Base-by-base conservation (phyloP, 2,329 filamentous ascomycete genomes). In the Trichoderma hamatum region DNA sequence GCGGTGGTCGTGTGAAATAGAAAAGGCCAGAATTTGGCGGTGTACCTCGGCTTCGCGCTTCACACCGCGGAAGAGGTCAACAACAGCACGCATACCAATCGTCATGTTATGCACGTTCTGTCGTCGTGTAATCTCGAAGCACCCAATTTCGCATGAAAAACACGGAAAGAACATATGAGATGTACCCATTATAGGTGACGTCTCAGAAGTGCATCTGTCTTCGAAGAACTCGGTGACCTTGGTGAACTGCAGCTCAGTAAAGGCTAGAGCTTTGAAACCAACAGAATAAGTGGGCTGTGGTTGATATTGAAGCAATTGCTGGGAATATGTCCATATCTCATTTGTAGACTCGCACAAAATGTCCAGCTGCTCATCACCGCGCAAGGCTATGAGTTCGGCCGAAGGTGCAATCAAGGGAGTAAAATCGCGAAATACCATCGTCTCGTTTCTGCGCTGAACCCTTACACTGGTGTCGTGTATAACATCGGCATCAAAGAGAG, bases 101-200 rank as follows among this genome's bases (percentile, higher is more conserved):
- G 78, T 79, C 77, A 80, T 81, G 71, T 78, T 82, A 43, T 82
- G 77, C 54, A 77, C 78, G 73, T 82, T 82, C 73, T 82, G 77
- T 60, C 78, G 75, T 69, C 82, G 79, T 2, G 80, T 79, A 14
- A 80, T 66, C 61, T 81, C 75, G 6, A 83, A 80, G 1, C 72
- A 76, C 30, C 71, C 75, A 1, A 84, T 82, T 72, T 86, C 81
- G 73, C 79, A 83, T 0, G 80, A 80, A 0, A 86, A 75, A 71
- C 85, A 86, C 3, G 82, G 82, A 71, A 86, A 84, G 75, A 81
- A 83, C 77, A 85, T 84, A 5, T 80, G 75, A 65, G 78, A 81
- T 13, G 81, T 85, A 10, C 73, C 80, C 76, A 83, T 81, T 65
- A 85, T 83, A 70, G 74, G 79, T 24, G 79, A 85, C 62, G 73